Percentiles rank a stretch among this genome's conserved stretches.
These are phyloP conservation scores for Boletus rubescentipes DNA, from an alignment of 768 basidiomycete genomes.

Conservation along the genomic window DNA sequence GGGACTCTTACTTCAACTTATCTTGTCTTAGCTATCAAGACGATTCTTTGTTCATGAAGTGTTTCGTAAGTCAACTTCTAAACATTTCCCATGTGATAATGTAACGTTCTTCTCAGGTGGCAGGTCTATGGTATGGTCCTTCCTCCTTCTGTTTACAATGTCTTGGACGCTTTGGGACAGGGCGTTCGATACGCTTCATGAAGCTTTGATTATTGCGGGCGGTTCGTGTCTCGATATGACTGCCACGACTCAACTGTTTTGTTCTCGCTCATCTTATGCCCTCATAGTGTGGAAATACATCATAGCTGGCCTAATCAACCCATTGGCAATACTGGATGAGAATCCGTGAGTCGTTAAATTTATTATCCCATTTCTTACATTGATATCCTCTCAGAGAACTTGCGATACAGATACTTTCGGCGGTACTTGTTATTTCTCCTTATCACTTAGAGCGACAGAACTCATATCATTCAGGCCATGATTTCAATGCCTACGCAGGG, in stretches of 20 bases:
- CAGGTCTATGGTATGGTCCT: slow-evolving; percentile 1
- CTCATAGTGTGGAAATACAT: slow-evolving; percentile 4
- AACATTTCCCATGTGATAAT: background rate
- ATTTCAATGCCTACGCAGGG: no score
- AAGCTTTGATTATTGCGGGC: slow-evolving; percentile 3
- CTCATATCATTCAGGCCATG: no score
- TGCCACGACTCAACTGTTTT: no score
- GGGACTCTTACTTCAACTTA: background rate
- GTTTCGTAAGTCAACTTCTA: background rate
- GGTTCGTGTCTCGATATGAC: slow-evolving; percentile 1
- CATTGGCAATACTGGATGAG: background rate
- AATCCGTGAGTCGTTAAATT: background rate
- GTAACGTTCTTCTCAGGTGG: background rate
- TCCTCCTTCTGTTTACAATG: no score
- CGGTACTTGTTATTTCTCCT: no score
- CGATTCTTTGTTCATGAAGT: slow-evolving; percentile 1
- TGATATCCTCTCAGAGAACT: slow-evolving; percentile 6
- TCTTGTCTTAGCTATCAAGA: background rate
- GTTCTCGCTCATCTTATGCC: background rate
- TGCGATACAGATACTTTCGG: background rate
- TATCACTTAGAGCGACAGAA: no score
- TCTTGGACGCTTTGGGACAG: background rate
- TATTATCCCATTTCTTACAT: no score
- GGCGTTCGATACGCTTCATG: slow-evolving; percentile 10
- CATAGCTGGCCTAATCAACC: background rate